Evolutionary conservation across 2,329 filamentous ascomycete genomes (phyloP), one percentile per base, ranked within the genome.

Genomic region (Plenodomus lindquistii): DNA sequence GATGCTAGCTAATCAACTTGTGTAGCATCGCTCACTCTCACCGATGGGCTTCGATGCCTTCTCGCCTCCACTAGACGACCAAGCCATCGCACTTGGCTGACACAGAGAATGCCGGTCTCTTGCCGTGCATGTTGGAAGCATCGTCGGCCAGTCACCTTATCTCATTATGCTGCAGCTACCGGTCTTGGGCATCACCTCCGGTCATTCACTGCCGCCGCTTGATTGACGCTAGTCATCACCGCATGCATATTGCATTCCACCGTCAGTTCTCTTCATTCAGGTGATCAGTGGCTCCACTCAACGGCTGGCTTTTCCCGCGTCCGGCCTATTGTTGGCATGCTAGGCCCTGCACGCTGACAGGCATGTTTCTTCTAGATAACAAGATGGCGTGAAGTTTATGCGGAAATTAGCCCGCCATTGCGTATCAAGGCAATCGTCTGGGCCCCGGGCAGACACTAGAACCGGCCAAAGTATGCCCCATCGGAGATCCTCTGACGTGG

Each of bases 401-500:
- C 69, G 65, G 69, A 66, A 72, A 67, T 64, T 73, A 63, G 67
- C 63, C 72, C 72, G 70, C 65, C 67, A 72, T 71, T 66, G 70
- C 69, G 74, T 73, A 67, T 71, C 68, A 62, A 73, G 61, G 71
- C 72, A 73, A 72, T 73, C 70, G 73, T 71, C 70, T 72, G 68
- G 67, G 59, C 67, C 67, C 59, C 64, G 61, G 65, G 62, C 57
- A 61, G 57, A 74, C 73, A 72, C 75, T 77, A 77, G 74, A 70
- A 72, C 70, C 66, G 71, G 71, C 73, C 73, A 73, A 70, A 75
- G 69, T 69, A 69, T 72, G 67, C 70, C 68, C 73, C 70, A 70
- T 76, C 74, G 76, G 73, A 76, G 75, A 78, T 74, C 76, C 72
- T 76, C 76, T 78, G 75, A 79, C 76, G 76, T 79, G 76, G 76